Conservation (phyloP, 208 protist species). For the Wallacemonas rigidus region DNA sequence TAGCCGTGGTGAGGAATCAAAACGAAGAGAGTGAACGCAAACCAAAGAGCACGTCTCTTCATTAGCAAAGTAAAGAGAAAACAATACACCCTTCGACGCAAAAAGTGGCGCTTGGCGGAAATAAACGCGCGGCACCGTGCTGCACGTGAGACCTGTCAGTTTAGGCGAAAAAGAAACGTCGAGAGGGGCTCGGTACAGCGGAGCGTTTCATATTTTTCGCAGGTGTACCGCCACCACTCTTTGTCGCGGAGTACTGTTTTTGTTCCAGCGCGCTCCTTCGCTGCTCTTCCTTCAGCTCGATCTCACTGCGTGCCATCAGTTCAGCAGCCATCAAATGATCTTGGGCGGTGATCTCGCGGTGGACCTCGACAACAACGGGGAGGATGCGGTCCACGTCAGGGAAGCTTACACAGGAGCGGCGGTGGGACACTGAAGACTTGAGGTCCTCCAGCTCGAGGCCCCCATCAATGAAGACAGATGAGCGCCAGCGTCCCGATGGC, state of each 20-base stretch:
- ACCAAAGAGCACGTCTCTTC: too few relatives aligned
- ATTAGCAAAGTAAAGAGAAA: too few relatives aligned
- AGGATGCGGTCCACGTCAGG: conserved; percentile 21
- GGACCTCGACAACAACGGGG: conserved; percentile 32
- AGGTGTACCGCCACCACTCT: not conserved
- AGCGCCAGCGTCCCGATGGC: conserved; percentile 1
- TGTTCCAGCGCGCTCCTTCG: conserved; percentile 18
- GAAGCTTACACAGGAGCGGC: conserved; percentile 14
- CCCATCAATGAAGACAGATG: conserved; percentile 8
- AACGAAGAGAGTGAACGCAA: too few relatives aligned
- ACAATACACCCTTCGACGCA: too few relatives aligned
- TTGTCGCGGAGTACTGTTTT: not conserved
- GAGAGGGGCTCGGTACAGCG: not conserved
- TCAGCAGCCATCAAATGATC: conserved; percentile 41
- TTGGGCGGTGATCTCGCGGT: conserved; percentile 29
- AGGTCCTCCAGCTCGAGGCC: not conserved
- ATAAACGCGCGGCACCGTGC: too few relatives aligned
- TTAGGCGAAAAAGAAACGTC: conserved; percentile 14
- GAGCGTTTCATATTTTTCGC: not conserved
- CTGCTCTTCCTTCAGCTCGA: conserved; percentile 46
- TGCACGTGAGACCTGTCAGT: not conserved
- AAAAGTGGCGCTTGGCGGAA: too few relatives aligned
- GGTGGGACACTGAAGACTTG: conserved; percentile 10
- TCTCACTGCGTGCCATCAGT: conserved; percentile 34
- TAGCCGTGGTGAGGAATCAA: too few relatives aligned